These are phyloP conservation scores for Penicillium italicum DNA, from an alignment of 2,329 filamentous ascomycete species.

Conservation along the genomic window DNA sequence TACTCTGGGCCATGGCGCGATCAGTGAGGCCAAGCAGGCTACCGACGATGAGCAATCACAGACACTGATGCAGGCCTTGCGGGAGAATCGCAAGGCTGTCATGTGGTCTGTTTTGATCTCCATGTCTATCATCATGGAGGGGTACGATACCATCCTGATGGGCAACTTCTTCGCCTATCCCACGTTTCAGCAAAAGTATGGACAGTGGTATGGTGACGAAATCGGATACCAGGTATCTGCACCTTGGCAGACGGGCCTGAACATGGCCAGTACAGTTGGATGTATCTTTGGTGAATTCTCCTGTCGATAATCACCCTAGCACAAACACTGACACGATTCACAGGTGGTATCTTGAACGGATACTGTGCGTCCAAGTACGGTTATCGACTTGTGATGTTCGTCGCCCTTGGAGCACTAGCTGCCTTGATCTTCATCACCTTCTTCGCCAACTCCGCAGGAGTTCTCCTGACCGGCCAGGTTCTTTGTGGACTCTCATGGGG, in stretches of 20 bases:
- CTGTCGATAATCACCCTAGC: rapidly evolving
- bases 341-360: slow-evolving; percentile 31
- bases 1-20: slow-evolving; percentile 23
- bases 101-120: slow-evolving; percentile 42
- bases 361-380: slow-evolving; percentile 35
- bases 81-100: slow-evolving; percentile 28
- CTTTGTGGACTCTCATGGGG: slow-evolving; percentile 46
- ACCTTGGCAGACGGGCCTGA: slow-evolving; percentile 60
- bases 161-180: slow-evolving; percentile 50
- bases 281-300: slow-evolving; percentile 19
- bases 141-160: slow-evolving; percentile 52
- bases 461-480: slow-evolving; percentile 47
- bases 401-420: slow-evolving; percentile 41
- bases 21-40: slow-evolving; percentile 22
- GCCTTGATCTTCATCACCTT: slow-evolving; percentile 50
- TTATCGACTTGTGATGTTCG: slow-evolving; percentile 46
- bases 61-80: slow-evolving; percentile 16
- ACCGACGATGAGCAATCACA: slow-evolving; percentile 21
- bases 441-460: slow-evolving; percentile 46
- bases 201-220: slow-evolving; percentile 13
- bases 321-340: background rate
- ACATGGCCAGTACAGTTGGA: slow-evolving; percentile 29
- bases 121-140: slow-evolving; percentile 52
- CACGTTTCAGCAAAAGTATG: slow-evolving; percentile 42
- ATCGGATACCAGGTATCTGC: slow-evolving; percentile 46